Evolutionary conservation across 768 basidiomycete genomes (phyloP).

Genomic region (Naganishia onofrii): DNA sequence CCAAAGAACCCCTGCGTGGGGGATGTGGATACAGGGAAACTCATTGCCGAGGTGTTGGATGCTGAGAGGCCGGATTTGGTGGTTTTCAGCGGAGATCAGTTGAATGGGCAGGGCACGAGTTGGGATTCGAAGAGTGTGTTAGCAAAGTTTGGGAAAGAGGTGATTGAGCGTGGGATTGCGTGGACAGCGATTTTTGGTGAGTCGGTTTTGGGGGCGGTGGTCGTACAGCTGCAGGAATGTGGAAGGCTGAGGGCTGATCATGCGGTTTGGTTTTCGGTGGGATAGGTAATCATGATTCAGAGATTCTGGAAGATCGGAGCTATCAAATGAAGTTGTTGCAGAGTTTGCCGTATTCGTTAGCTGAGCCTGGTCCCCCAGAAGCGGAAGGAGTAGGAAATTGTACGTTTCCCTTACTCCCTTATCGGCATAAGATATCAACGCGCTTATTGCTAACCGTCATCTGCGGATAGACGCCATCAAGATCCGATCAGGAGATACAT

Average conservation of each 20-base stretch:
- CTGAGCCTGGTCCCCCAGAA: conserved; percentile 73
- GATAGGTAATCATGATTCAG: conserved; percentile 73
- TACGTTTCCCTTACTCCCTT: conserved; percentile 35
- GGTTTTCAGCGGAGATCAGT: conserved; percentile 80
- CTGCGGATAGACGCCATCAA: conserved; percentile 64
- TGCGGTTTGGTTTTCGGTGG: no score
- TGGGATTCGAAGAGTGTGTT: conserved; percentile 87
- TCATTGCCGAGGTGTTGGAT: conserved; percentile 70
- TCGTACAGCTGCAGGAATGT: no score
- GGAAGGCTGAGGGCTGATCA: no score
- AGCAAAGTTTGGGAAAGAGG: conserved; percentile 78
- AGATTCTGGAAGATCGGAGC: conserved; percentile 55
- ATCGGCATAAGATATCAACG: no score
- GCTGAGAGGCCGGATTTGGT: conserved; percentile 83
- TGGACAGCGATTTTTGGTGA: conserved; percentile 83
- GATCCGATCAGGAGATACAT: conserved; percentile 77
- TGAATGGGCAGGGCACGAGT: conserved; percentile 83
- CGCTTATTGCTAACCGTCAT: no score
- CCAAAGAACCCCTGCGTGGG: conserved; percentile 59
- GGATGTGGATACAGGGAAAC: conserved; percentile 73
- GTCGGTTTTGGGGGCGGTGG: no score
- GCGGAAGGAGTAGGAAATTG: conserved; percentile 88
- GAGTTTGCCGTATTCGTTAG: conserved; percentile 77
- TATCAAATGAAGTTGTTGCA: conserved; percentile 68
- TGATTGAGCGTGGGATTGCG: conserved; percentile 71